Base-by-base conservation (phyloP, 495 filamentous ascomycete species). In the Lepraria neglecta region DNA sequence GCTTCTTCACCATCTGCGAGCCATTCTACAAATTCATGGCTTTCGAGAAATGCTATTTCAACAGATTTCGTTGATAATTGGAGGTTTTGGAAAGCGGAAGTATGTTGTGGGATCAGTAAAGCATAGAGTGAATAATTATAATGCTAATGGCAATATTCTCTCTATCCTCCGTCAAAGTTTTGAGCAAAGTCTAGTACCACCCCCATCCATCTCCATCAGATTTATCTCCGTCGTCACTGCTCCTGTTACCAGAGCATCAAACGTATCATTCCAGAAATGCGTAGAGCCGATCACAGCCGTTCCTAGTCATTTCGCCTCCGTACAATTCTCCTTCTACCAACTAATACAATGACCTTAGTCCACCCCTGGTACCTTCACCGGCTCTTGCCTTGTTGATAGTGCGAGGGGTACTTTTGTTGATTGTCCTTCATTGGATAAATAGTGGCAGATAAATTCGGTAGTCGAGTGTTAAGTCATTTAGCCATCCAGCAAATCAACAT, bases 401-500 rank as follows among this genome's bases (percentile, higher is more conserved):
- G 58, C 51, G 42, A 30, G 21, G 1, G n/a, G 17, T 15, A 28
- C 38, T 21, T 2, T 15, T 45, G 47, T 11, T 51, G 38, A 21
- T 9, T n/a, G 11, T 24, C 28, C 14, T 31, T 30, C 19, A 14
- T 15, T 30, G 24, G 4, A 11, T 17, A 42, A n/a, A 45, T 7
- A 42, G 47, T 60, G 31, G 35, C 15, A 27, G 33, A 24, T 33
- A 21, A 15, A 31, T 33, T 9, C 9, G 17, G 2, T 9, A 10
- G 3, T 30, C 28, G 4, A 24, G 11, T 14, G 38, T 33, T 2
- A 33, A 4, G 33, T 14, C 19, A n/a, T 61, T 83, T 69, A 96
- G 70, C 88, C 87, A 55, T 66, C 64, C 65, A 98, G 84, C 61
- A 97, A 77, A 67, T 96, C 94, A 40, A 98, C 94, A 77, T 97